Evolutionary conservation across 768 basidiomycete genomes (phyloP), one percentile per base, ranked within the genome.

Genomic region (Psilocybe cyanescens): DNA sequence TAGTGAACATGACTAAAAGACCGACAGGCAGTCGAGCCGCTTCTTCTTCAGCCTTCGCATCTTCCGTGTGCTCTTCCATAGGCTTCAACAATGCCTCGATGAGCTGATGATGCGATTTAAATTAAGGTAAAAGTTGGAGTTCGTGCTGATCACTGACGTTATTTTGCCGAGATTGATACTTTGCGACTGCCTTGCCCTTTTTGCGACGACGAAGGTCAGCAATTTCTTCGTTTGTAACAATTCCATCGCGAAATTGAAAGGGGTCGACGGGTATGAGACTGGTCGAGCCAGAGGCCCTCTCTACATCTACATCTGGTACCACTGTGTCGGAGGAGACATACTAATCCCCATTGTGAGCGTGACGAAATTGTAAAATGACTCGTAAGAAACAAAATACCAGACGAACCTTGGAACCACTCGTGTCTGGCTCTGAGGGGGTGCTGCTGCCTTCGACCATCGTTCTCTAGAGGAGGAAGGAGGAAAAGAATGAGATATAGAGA

Each of bases 71-170:
- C 35, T 90, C 88, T 37, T 94, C 91, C 86, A 99, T 90, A 0
- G 95, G 86, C 74, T 97, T 97, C 35, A 99, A 83, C 62, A 98
- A 76, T n/a, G 86, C 83, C n/a, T 77, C 71, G 63, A 99, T 97
- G 61, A 95, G 89, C 91, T 97, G 68, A 39, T 50, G 48, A 51
- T 67, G 48, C 54, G 53, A 57, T 53, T 53, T 41, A 49, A 57
- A 59, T 58, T 35, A 48, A 49, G 8, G 56, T 28, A 31, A 54
- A 14, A 55, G 19, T 47, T 55, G 41, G 44, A 46, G 45, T 55
- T 54, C 46, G 37, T 11, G 33, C 30, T 44, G 52, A 55, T 55
- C 50, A 59, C 66, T 37, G 69, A 84, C 92, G 64, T 86, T 75
- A 78, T 95, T 95, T 72, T 95, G 91, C 62, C 78, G 83, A 47